phyloP scores from a whole-genome alignment of 1,284 basidiomycete genomes.

The Bjerkandera adusta region DNA sequence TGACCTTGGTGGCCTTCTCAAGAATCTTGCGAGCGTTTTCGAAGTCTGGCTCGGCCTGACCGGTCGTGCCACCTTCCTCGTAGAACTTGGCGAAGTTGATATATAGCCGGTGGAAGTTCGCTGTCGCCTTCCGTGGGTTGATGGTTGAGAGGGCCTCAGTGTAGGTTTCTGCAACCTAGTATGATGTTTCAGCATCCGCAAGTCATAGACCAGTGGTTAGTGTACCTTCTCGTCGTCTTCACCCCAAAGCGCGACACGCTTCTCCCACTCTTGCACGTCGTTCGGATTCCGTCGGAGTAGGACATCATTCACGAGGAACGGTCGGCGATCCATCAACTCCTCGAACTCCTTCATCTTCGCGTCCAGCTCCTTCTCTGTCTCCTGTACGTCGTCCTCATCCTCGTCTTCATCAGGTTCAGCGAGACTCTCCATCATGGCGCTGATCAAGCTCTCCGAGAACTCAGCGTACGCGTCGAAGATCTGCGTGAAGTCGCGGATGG shows the following conservation, averaged over 20 bases:
- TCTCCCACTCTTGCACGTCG: constrained; percentile 99
- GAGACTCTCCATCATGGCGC: constrained; percentile 88
- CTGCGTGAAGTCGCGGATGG: constrained; percentile 96
- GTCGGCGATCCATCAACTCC: constrained; percentile 91
- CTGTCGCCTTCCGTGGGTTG: constrained; percentile 87
- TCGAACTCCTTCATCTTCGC: constrained; percentile 92
- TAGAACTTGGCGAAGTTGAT: constrained; percentile 98
- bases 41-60: constrained; percentile 79
- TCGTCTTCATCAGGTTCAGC: constrained; percentile 65
- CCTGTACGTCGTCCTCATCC: constrained; percentile 75
- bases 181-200: constrained; percentile 4
- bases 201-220: constrained; percentile 4
- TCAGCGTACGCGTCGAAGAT: constrained; percentile 98
- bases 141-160: constrained; percentile 87
- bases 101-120: constrained; percentile 89
- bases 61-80: constrained; percentile 87
- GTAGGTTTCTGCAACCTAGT: constrained; percentile 89
- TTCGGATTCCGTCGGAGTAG: constrained; percentile 92
- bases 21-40: constrained; percentile 88
- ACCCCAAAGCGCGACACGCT: constrained; percentile 91
- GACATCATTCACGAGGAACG: constrained; percentile 97
- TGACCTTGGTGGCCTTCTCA: constrained; percentile 89
- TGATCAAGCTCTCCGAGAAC: constrained; percentile 90
- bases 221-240: constrained; percentile 87
- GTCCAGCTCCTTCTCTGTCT: constrained; percentile 88